Base-by-base conservation (phyloP, 192 early-diverging fungal genomes). In the Backusella macrospora region DNA sequence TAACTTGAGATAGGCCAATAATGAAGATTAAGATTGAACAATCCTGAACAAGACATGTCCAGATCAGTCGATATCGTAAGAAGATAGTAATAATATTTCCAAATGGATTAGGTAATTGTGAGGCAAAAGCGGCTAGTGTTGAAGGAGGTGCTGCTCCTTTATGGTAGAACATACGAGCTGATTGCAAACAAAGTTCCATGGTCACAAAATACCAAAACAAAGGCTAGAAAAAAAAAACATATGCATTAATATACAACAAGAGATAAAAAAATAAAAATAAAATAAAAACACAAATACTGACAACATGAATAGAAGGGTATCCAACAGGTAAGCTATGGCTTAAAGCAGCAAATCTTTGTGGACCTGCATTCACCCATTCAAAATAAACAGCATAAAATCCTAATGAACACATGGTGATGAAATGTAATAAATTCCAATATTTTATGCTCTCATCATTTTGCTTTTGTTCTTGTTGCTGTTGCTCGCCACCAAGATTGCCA, bases 191-290 rank as follows among this genome's bases (percentile, higher is more conserved):
- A 37, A 88, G 38, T 62, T 88, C 83, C 47, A 84, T 63, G 6
- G 84, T 85, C 2, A 82, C 68, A 83, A 86, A 88, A 65, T 88
- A 88, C 87, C 87, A 88, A 76, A 88, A 88, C 52, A 85, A 55
- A 12, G 85, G 78, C 85, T 39, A 65, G n/a, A n/a, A n/a, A n/a
- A n/a, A n/a, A n/a, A n/a, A n/a, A n/a, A n/a, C n/a, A n/a, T n/a
- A n/a, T n/a, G n/a, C n/a, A n/a, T n/a, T n/a, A n/a, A n/a, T n/a
- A n/a, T n/a, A n/a, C n/a, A n/a, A n/a, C n/a, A n/a, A n/a, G n/a
- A n/a, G n/a, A n/a, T n/a, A n/a, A n/a, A n/a, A n/a, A n/a, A n/a
- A n/a, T n/a, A n/a, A n/a, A n/a, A n/a, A n/a, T n/a, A n/a, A n/a
- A n/a, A n/a, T n/a, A n/a, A n/a, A n/a, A n/a, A n/a, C n/a, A n/a